These are phyloP conservation scores for Russula ochroleuca DNA, from an alignment of 768 basidiomycete genomes.

Conservation along the genomic window DNA sequence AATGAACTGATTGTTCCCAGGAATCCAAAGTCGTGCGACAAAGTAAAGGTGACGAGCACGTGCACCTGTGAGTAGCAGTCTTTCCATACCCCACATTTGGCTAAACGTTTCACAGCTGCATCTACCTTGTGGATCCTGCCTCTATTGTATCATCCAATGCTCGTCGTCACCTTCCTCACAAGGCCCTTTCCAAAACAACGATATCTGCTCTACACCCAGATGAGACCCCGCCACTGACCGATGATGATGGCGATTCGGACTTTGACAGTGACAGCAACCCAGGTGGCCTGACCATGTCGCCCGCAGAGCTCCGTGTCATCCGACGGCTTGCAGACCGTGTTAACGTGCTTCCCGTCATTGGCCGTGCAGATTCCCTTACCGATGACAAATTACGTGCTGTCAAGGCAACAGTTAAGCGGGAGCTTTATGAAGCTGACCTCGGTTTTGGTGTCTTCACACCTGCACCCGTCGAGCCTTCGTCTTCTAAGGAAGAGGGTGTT, in stretches of 20 bases:
- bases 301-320: slow-evolving; percentile 75
- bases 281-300: slow-evolving; percentile 60
- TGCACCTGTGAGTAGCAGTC: slow-evolving; percentile 66
- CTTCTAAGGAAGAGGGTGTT: slow-evolving; percentile 7
- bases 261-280: slow-evolving; percentile 49
- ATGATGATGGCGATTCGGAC: slow-evolving; percentile 42
- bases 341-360: slow-evolving; percentile 80
- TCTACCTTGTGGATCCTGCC: slow-evolving; percentile 79
- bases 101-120: slow-evolving; percentile 48
- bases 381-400: slow-evolving; percentile 67
- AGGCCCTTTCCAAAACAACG: slow-evolving; percentile 63
- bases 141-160: slow-evolving; percentile 57
- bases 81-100: neutral
- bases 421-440: slow-evolving; percentile 60
- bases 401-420: slow-evolving; percentile 68
- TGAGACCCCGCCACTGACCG: slow-evolving; percentile 46
- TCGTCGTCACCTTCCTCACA: slow-evolving; percentile 48
- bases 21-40: slow-evolving; percentile 86
- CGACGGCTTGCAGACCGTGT: slow-evolving; percentile 65
- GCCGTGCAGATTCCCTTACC: slow-evolving; percentile 77
- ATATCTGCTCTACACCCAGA: slow-evolving; percentile 51
- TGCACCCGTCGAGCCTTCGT: slow-evolving; percentile 31
- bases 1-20: slow-evolving; percentile 36
- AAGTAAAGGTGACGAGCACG: slow-evolving; percentile 84
- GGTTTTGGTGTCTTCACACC: slow-evolving; percentile 75